phyloP scores from a whole-genome alignment of 1,284 basidiomycete genomes.

The Melampsora abietis-canadensis region DNA sequence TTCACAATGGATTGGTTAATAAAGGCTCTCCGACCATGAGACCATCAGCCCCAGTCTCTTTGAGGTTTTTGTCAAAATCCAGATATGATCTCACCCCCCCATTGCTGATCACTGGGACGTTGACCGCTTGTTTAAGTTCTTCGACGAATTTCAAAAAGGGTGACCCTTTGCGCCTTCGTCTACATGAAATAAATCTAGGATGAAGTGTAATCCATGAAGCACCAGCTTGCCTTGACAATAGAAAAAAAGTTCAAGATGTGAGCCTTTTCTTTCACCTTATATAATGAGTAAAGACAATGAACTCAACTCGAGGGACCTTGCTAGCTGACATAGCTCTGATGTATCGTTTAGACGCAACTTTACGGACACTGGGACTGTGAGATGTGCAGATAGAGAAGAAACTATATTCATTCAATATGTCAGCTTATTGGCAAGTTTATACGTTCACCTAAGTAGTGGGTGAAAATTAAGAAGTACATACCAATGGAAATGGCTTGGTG shows the following conservation, averaged over 20 bases:
- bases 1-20: constrained; percentile 66
- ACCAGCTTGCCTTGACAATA: not conserved
- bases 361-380: constrained; percentile 63
- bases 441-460: not conserved
- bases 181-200: constrained; percentile 66
- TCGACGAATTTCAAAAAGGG: constrained; percentile 65
- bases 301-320: not conserved
- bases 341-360: constrained; percentile 62
- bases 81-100: constrained; percentile 66
- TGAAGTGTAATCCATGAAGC: constrained; percentile 59
- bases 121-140: constrained; percentile 59
- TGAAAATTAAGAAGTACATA: constrained; percentile 50
- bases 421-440: not conserved
- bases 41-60: constrained; percentile 65
- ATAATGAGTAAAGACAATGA: constrained; percentile 58
- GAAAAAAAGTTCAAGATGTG: constrained; percentile 57
- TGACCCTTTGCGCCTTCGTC: constrained; percentile 64
- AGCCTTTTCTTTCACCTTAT: constrained; percentile 63
- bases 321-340: constrained; percentile 48
- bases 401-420: constrained; percentile 54
- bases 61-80: constrained; percentile 61
- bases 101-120: constrained; percentile 63
- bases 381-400: constrained; percentile 61
- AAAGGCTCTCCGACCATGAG: constrained; percentile 73
- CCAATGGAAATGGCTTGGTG: constrained; percentile 64